Base-by-base conservation (phyloP, 306 rosid species). In the Canavalia gladiata region DNA sequence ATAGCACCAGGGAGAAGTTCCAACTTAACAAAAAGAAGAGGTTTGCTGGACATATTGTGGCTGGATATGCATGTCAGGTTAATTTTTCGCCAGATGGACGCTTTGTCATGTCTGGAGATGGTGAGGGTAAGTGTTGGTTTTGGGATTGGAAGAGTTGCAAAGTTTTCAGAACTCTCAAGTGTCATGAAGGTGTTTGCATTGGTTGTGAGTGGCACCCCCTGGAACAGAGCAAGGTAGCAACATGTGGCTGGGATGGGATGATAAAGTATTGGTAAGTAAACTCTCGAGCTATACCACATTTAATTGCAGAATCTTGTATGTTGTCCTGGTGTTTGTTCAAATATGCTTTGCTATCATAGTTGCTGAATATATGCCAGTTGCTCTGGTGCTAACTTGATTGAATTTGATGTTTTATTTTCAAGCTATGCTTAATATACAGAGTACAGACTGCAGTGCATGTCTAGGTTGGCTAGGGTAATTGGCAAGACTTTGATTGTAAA, bases 131-230 rank as follows among this genome's bases (percentile, higher is more conserved):
- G 84, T 96, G 99, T 86, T 96, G 99, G 99, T 96, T 96, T 83
- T 96, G 97, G 99, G 99, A 96, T 72, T 96, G 99, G 99, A 96
- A 96, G 88, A 89, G 94, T 78, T 96, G 99, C 92, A 94, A 94
- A 89, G 97, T 93, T 29, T 96, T 92, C 83, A 90, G 97, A 87
- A 96, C 97, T 79, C 92, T 96, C 50, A 93, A 87, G 88, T 96
- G 98, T 87, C 98, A 93, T 1, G 96, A 91, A 58, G 97, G 97
- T 30, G 99, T 96, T 9, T 92, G 97, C 90, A 96, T 96, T 87
- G 98, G 98, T 72, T 73, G 85, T 33, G 91, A 84, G 79, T 93
- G 99, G 99, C 99, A 96, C 85, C 99, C 98, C 4, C 66, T 96
- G 86, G 99, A 93, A 76, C 97, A 92, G 83, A 96, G 99, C 79